Evolutionary conservation across 1,284 basidiomycete species (phyloP), one percentile per base, ranked within the genome.

Genomic region (Ustilago cynodontis): DNA sequence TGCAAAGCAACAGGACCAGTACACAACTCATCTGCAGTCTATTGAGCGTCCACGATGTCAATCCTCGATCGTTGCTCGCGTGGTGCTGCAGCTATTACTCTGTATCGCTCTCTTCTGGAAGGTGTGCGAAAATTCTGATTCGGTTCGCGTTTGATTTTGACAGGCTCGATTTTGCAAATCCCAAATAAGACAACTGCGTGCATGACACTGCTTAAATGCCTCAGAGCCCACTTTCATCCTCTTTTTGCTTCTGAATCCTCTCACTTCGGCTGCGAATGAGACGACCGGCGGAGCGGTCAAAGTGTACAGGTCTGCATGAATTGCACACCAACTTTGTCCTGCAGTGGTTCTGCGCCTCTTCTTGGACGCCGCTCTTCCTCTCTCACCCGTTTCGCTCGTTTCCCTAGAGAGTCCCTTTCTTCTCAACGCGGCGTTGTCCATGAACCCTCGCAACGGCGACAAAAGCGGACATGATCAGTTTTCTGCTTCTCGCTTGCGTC

Each of bases 161-260:
- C 47, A 49, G 26, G 26, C 24, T 26, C 47, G 47, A 49, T 49
- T 49, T 49, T 28, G 2, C 22, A 49, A 49, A 49, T 28, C 47
- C 14, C 35, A 43, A 26, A 49, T 26, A 24, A 26, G 47, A 49
- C 45, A 49, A n/a, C 37, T 47, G 20, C 47, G 26, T 13, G 16
- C 24, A 26, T 28, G n/a, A 26, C 47, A 49, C 47, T 49, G 26
- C 3, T 16, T 0, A 28, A 28, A n/a, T 49, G 47, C 47, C 47
- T 16, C 8, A 49, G 24, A 9, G 3, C 43, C 20, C 43, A 22
- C 16, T 47, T 24, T n/a, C 47, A 24, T 20, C 47, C 26, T 14
- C 24, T 49, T 49, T 49, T 26, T 49, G n/a, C n/a, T n/a, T n/a
- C n/a, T 49, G 47, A n/a, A 39, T 18, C n/a, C 45, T 49, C 47